Base-by-base conservation (phyloP, 495 filamentous ascomycete genomes). In the Hyaloscypha bicolor region DNA sequence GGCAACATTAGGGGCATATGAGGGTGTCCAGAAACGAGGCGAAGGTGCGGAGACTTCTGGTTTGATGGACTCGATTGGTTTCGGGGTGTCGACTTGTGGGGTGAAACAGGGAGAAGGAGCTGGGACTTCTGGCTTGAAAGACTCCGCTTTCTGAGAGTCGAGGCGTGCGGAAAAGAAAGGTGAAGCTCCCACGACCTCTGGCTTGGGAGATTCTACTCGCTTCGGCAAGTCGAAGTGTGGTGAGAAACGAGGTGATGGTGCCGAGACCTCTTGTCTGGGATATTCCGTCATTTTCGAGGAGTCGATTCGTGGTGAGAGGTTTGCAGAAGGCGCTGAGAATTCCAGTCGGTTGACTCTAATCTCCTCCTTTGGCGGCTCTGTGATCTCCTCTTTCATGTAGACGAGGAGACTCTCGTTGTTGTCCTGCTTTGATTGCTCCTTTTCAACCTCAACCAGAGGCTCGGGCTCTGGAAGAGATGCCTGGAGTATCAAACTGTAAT, bases 331-430 rank as follows among this genome's bases (percentile, higher is more conserved):
- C 37, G 21, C 21, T 45, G 59, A 22, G 21, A 12, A 39, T 19
- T 48, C 11, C 16, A 11, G 42, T 48, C 11, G 42, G 9, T 14
- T 12, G 16, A 19, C 42, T 19, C 12, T 37, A 12, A 29, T 33
- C 45, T 45, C 57, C 30, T 60, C 57, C 25, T 21, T 60, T n/a
- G 57, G 57, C n/a, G 29, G n/a, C 1, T 11, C 57, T 60, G 33
- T 33, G 3, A 29, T 48, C 29, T 61, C 59, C 22, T 42, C 59
- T 45, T 48, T 22, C 59, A 48, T 61, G 59, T 48, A 61, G 25
- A 45, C n/a, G 9, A 12, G 59, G n/a, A 61, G 14, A 22, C 25
- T 61, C 59, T 61, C n/a, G 1, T 29, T 2, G 9, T 29, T 42
- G 42, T 45, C 59, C 33, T 61, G 16, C 11, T 45, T 61, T 14